Conservation (phyloP, 768 basidiomycete species). For the Floccularia luteovirens region DNA sequence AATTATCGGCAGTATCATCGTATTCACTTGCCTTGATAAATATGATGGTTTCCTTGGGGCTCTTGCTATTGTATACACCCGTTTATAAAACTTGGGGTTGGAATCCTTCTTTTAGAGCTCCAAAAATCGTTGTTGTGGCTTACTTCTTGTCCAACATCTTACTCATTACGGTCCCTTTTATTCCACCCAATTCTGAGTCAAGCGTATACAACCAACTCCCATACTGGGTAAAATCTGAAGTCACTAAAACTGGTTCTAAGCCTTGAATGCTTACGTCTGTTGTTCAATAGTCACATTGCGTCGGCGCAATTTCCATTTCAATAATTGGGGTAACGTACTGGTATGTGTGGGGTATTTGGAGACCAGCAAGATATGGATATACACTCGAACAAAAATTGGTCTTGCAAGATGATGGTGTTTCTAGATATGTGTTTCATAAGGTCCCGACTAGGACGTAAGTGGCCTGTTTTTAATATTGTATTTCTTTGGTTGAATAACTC, state of each 20-base stretch:
- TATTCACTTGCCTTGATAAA: slow-evolving; percentile 55
- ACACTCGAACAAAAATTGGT: slow-evolving; percentile 37
- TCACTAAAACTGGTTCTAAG: background rate
- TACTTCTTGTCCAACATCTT: slow-evolving; percentile 65
- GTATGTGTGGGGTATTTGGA: slow-evolving; percentile 42
- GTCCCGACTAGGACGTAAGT: too few species aligned
- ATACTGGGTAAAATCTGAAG: slow-evolving; percentile 55
- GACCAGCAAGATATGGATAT: slow-evolving; percentile 42
- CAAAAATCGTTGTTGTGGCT: slow-evolving; percentile 35
- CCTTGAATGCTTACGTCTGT: background rate
- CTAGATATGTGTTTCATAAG: slow-evolving; percentile 43
- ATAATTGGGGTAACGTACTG: slow-evolving; percentile 47
- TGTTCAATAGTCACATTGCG: slow-evolving; percentile 34
- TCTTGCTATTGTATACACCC: slow-evolving; percentile 51
- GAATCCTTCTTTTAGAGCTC: slow-evolving; percentile 59
- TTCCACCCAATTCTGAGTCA: slow-evolving; percentile 48
- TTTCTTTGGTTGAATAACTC: too few species aligned
- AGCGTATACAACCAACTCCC: slow-evolving; percentile 51
- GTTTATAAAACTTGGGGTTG: slow-evolving; percentile 38
- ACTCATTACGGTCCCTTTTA: slow-evolving; percentile 50
- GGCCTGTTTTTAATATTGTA: too few species aligned
- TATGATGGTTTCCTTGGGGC: slow-evolving; percentile 48
- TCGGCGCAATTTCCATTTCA: slow-evolving; percentile 36
- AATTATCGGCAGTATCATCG: slow-evolving; percentile 35
- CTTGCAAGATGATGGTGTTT: slow-evolving; percentile 48